Base-by-base conservation (phyloP, 257 asterid species). In the Nemophila menziesii region DNA sequence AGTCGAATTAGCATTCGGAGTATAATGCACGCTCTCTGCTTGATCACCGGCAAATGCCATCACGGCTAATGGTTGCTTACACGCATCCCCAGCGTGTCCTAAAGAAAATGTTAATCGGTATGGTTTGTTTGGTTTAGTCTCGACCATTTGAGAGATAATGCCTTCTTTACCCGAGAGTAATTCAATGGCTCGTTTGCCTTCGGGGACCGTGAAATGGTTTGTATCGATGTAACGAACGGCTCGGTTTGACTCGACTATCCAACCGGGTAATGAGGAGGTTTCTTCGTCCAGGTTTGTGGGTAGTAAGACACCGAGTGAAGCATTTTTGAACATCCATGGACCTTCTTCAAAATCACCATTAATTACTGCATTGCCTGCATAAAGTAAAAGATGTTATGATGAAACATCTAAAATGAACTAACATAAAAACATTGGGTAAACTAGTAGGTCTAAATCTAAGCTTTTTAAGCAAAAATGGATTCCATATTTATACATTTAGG, bases 271-370 rank as follows among this genome's bases (percentile, higher is more conserved):
- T 2, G 96, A 74, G 10, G 94, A 78, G 0, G 87, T 80, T 39
- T 78, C 80, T 37, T 83, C 94, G 12, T 89, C 94, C 0, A 89
- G 93, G 52, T 80, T 89, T 23, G 98, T 89, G 1, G 95, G 95
- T 22, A 89, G 98, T 9, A 89, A 58, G 18, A 89, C 94, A 1
- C 98, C 98, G 0, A 89, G 72, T 2, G 98, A 84, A 52, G 65
- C 85, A 51, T 89, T 89, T 34, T 90, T 56, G 65, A 84, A 80
- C 93, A 89, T 78, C 92, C 89, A 89, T 8, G 98, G 90, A 1
- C 98, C 98, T 65, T 81, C 93, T 56, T 89, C 98, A 44, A 89
- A 89, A 52, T 89, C 95, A 0, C 95, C 98, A 39, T 89, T 89
- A 13, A 80, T 26, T 16, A 89, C 95, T 4, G 92, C 85, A 44